A percentile compares a stretch with the other conserved stretches of the same genome.
Conservation (phyloP, 176 grass and related monocot species). For the Raddia distichophylla region DNA sequence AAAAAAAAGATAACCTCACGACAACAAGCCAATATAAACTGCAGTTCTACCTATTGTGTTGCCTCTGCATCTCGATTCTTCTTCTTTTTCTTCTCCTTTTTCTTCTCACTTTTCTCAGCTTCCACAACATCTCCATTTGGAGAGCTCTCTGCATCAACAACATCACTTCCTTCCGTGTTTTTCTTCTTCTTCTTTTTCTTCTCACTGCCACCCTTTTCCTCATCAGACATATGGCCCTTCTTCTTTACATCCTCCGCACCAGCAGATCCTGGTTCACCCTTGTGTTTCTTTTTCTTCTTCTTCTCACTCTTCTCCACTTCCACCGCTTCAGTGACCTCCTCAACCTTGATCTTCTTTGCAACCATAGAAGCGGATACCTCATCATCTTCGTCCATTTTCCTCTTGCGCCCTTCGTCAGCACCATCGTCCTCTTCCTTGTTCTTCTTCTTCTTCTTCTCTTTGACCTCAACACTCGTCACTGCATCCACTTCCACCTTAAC, state of each 20-base stretch:
- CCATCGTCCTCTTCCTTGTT: constrained; percentile 46
- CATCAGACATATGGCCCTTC: constrained; percentile 39
- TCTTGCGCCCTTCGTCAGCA: constrained; percentile 14
- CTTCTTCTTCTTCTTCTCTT: constrained; percentile 77
- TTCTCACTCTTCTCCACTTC: constrained; percentile 75
- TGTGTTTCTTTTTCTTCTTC: constrained; percentile 86
- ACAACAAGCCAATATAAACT: neutral
- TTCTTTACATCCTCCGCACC: constrained; percentile 36
- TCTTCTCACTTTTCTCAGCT: constrained; percentile 61
- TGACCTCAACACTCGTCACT: constrained; percentile 26
- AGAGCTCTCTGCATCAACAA: constrained; percentile 10
- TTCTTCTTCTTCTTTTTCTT: constrained; percentile 85
- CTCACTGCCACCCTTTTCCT: constrained; percentile 50
- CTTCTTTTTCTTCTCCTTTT: constrained; percentile 82
- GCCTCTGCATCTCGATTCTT: constrained; percentile 53
- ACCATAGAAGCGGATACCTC: constrained; percentile 30
- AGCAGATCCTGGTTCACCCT: constrained; percentile 45
- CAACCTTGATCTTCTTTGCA: constrained; percentile 78
- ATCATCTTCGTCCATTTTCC: constrained; percentile 42
- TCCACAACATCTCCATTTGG: constrained; percentile 22
- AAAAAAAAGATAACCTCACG: neutral
- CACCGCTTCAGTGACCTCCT: constrained; percentile 43
- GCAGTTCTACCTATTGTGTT: constrained; percentile 16
- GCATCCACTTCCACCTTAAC: constrained; percentile 44
- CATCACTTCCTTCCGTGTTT: constrained; percentile 48